Evolutionary conservation across 2,329 filamentous ascomycete species (phyloP), one percentile per base, ranked within the genome.

Genomic region (Coniochaeta hoffmannii): DNA sequence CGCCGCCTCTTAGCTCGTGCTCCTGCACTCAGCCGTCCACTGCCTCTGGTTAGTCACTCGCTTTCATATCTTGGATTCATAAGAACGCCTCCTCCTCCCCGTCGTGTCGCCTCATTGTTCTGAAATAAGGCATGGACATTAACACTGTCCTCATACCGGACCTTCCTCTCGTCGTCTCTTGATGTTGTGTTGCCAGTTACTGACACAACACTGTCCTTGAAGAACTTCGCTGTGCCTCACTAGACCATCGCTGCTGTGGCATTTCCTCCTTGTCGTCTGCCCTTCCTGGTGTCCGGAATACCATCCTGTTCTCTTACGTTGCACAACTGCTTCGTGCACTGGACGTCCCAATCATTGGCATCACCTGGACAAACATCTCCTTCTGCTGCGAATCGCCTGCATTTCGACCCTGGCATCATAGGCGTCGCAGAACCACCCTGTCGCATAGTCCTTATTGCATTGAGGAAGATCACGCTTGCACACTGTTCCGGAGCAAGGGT

Each of bases 391-490:
- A 55, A 58, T 59, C 63, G 63, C 56, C 24, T 28, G 12, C 10
- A 9, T 15, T 46, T 12, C 41, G 19, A 46, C 14, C 22, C 41
- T 46, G 41, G 41, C 19, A 28, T 46, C 41, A 46, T 28, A 26
- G 41, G 41, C 60, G 57, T 65, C 58, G 57, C 58, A 59, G 61
- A 61, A 61, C 28, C n/a, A 62, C 59, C 63, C 64, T 46, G 64
- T n/a, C n/a, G n/a, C 65, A 67, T 67, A 68, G 63, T n/a, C 64
- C 63, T 62, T 63, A 65, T 68, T 63, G 68, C 67, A 70, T 71
- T 70, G 68, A 65, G n/a, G 64, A 62, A 67, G 65, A 67, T 64
- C 62, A 68, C 63, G 65, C 67, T 69, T 65, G 60, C 61, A 59
- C 64, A 62, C 61, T 59, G 53, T 66, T 66, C 62, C 64, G n/a